Evolutionary conservation across 164 flowering plant species (phyloP).

Genomic region (Berberis thunbergii): DNA sequence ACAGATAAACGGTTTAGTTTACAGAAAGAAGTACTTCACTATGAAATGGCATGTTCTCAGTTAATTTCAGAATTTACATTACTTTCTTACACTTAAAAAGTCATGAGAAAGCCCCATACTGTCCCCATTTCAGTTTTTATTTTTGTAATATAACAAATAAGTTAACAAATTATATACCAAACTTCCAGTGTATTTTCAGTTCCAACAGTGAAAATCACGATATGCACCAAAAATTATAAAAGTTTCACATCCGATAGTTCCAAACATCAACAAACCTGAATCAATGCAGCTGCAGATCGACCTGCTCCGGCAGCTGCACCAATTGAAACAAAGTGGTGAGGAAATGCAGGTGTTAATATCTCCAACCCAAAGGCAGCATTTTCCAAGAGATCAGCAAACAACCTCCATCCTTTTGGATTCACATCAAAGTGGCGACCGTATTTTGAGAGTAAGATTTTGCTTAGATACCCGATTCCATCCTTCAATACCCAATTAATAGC

Average conservation of each 20-base stretch:
- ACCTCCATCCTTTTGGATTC: constrained; percentile 95
- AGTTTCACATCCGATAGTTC: neutral
- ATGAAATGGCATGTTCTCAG: no score
- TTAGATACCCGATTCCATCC: constrained; percentile 95
- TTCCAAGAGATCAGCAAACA: constrained; percentile 93
- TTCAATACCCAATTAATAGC: constrained; percentile 96
- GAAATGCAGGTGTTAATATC: constrained; percentile 93
- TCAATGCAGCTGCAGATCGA: constrained; percentile 86
- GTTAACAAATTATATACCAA: no score
- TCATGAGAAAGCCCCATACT: no score
- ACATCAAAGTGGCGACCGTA: constrained; percentile 98
- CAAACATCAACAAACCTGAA: constrained; percentile 48
- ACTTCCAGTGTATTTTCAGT: no score
- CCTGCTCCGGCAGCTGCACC: constrained; percentile 96
- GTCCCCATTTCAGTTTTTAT: no score
- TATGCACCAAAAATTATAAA: no score
- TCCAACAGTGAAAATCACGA: no score
- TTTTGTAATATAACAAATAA: no score
- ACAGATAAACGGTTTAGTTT: no score
- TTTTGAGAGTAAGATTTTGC: constrained; percentile 82
- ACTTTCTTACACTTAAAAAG: no score
- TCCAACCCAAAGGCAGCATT: constrained; percentile 92
- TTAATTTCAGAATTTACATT: no score
- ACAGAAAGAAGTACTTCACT: no score
- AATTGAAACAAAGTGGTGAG: constrained; percentile 70